Evolutionary conservation across 2,329 filamentous ascomycete species (phyloP).

Genomic region (Rhytidhysteron rufulum): DNA sequence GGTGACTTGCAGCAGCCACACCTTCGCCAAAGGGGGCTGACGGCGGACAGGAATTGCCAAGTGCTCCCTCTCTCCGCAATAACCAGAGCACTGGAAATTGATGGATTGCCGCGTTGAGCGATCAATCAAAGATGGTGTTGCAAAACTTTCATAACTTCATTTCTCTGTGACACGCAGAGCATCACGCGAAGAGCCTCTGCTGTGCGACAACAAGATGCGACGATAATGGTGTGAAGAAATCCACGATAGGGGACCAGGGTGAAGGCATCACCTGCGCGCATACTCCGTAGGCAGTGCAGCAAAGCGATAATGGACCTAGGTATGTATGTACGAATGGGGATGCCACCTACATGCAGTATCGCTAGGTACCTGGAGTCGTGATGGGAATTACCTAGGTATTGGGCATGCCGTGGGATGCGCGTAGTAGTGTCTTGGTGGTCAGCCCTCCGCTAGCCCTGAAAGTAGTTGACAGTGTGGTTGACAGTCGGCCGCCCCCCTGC

Average conservation of each 20-base stretch:
- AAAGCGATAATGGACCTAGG: not conserved
- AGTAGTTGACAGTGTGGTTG: too few species aligned
- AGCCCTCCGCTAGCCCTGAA: too few species aligned
- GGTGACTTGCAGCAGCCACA: constrained; percentile 4
- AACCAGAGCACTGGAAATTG: constrained; percentile 21
- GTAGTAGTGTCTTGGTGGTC: too few species aligned
- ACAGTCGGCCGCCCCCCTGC: too few species aligned
- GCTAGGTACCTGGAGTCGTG: too few species aligned
- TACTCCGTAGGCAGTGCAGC: not conserved
- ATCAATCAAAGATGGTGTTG: constrained; percentile 3
- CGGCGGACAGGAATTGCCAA: constrained; percentile 9
- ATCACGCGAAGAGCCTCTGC: constrained; percentile 3
- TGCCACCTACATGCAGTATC: too few species aligned
- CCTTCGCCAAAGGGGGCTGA: constrained; percentile 8
- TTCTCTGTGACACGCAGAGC: constrained; percentile 3
- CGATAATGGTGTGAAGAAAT: not conserved
- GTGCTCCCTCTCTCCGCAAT: constrained; percentile 23
- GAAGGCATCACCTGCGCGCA: not conserved
- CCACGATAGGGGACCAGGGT: not conserved
- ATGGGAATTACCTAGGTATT: too few species aligned
- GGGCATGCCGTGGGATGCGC: too few species aligned
- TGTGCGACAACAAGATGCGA: constrained; percentile 1
- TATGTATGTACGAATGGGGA: too few species aligned
- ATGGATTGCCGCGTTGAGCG: not conserved
- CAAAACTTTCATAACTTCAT: constrained; percentile 6